phyloP scores from a whole-genome alignment of 192 early-diverging fungal species.

The Coemansia umbellata region DNA sequence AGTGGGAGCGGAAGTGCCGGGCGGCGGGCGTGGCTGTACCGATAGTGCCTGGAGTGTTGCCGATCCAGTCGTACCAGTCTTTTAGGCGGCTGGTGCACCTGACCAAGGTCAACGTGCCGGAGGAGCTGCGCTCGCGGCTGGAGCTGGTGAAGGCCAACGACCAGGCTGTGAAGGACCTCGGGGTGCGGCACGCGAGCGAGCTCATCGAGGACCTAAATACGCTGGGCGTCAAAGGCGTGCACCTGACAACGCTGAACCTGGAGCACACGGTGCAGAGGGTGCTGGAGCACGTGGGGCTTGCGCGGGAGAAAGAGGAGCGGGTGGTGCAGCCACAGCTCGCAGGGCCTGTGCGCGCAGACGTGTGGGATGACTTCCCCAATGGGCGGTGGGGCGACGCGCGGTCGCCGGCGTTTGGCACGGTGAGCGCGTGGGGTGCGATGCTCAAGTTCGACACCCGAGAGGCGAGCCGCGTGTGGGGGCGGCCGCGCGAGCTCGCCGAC shows the following conservation, averaged over 20 bases:
- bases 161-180: constrained; percentile 91
- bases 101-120: constrained; percentile 81
- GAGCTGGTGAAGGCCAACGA: constrained; percentile 95
- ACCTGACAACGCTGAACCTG: constrained; percentile 94
- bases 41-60: constrained; percentile 91
- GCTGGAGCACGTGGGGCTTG: constrained; percentile 60
- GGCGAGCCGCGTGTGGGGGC: constrained; percentile 71
- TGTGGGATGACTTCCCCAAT: constrained; percentile 96
- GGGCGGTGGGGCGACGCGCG: constrained; percentile 97
- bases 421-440: constrained; percentile 79
- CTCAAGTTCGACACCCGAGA: constrained; percentile 68
- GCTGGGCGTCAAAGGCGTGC: constrained; percentile 67
- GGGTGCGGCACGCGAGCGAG: constrained; percentile 74
- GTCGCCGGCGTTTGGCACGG: constrained; percentile 78
- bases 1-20: constrained; percentile 73
- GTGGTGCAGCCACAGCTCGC: not conserved
- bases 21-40: constrained; percentile 69
- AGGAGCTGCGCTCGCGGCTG: constrained; percentile 64
- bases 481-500: constrained; percentile 60
- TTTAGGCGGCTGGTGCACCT: constrained; percentile 85
- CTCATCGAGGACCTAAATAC: constrained; percentile 64
- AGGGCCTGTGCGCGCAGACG: not conserved
- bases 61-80: constrained; percentile 88
- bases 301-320: not conserved
- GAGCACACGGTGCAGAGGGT: constrained; percentile 81